Evolutionary conservation across 306 rosid species (phyloP).

Genomic region (Psophocarpus tetragonolobus): DNA sequence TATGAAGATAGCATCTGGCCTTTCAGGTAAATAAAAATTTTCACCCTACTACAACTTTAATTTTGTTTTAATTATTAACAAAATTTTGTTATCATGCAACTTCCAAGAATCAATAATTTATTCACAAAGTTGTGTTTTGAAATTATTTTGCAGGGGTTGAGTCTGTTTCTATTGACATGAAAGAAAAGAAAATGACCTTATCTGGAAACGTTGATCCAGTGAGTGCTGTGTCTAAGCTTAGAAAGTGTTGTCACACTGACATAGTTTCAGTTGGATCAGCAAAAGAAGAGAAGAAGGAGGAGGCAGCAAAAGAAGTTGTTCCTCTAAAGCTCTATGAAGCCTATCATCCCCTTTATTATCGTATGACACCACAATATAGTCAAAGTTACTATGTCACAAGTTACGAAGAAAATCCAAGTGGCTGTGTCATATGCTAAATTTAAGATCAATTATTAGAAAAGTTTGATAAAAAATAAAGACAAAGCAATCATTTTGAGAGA

Average conservation of each 20-base stretch:
- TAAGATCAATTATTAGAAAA: neutral
- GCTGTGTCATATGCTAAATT: slow-evolving; percentile 55
- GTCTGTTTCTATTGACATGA: slow-evolving; percentile 55
- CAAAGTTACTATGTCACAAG: slow-evolving; percentile 14
- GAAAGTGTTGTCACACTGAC: slow-evolving; percentile 47
- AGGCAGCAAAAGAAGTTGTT: neutral
- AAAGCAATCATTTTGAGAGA: neutral
- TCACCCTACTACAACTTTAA: neutral
- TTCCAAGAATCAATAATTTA: neutral
- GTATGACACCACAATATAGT: neutral
- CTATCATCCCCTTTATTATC: neutral
- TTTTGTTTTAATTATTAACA: neutral
- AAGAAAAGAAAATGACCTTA: slow-evolving; percentile 54
- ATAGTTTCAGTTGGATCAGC: slow-evolving; percentile 62
- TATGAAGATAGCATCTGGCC: slow-evolving; percentile 51
- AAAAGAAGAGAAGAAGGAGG: slow-evolving; percentile 36
- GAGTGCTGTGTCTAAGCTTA: slow-evolving; percentile 43
- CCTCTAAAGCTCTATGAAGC: neutral
- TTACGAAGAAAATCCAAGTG: slow-evolving; percentile 47
- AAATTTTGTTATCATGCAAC: neutral
- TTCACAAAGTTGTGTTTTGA: neutral
- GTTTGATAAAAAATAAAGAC: neutral
- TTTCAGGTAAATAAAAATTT: slow-evolving; percentile 42
- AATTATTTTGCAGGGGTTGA: slow-evolving; percentile 48
- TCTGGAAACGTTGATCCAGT: slow-evolving; percentile 65